Evolutionary conservation across 768 basidiomycete genomes (phyloP).

Genomic region (Trametes villosa): DNA sequence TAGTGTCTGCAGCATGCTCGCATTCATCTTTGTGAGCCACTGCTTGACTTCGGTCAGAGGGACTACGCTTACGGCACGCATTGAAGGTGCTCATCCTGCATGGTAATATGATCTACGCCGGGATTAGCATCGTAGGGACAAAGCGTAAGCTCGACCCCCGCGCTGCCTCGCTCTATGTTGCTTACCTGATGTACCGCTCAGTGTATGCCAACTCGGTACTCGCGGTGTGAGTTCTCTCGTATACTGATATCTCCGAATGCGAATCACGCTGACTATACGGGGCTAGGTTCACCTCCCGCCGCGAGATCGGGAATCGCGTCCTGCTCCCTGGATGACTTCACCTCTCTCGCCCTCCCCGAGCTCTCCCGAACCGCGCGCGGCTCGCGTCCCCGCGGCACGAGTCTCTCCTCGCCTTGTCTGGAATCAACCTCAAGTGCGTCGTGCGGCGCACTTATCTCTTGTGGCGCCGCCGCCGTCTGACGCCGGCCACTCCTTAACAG

Average conservation of each 20-base stretch:
- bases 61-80: too few species aligned
- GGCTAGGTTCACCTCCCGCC: not conserved
- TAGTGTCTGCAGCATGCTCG: not conserved
- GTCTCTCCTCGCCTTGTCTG: not conserved
- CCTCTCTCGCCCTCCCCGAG: not conserved
- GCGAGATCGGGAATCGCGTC: not conserved
- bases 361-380: not conserved
- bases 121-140: slow-evolving; percentile 1
- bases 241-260: too few species aligned
- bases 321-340: not conserved
- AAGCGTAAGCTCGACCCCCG: not conserved
- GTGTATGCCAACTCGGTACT: slow-evolving; percentile 4
- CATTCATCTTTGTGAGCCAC: not conserved
- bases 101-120: slow-evolving; percentile 4
- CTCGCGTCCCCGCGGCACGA: too few species aligned
- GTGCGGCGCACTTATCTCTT: too few species aligned
- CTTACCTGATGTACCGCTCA: not conserved
- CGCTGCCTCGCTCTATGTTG: too few species aligned
- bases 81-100: not conserved
- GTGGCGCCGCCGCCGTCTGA: too few species aligned
- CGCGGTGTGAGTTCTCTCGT: not conserved
- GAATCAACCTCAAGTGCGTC: not conserved
- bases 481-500: too few species aligned
- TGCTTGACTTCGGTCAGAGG: too few species aligned
- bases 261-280: too few species aligned